Base-by-base conservation (phyloP, 306 rosid genomes). In the Fragaria vesca region DNA sequence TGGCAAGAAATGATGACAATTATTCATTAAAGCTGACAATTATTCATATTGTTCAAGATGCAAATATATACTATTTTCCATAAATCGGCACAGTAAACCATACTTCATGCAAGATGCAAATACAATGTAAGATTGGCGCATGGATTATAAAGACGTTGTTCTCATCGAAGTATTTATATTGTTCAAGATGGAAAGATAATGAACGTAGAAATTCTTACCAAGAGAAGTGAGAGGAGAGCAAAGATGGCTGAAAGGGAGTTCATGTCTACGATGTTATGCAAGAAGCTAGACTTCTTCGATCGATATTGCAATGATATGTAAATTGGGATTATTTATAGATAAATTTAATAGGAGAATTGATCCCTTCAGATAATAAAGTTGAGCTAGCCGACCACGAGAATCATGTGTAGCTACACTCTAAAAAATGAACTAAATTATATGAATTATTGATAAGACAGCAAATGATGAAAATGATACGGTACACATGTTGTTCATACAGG, bases 161-260 rank as follows among this genome's bases (percentile, higher is more conserved):
- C 30, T 30, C 30, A 1, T 30, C 30, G 30, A 30, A 30, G 30
- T 1, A 58, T 55, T 36, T 36, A 6, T 18, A 55, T 8, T 54
- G 2, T 54, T 8, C 7, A 8, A 58, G 34, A 58, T 0, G 16
- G 32, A 24, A 58, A 21, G 12, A 24, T 58, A 24, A 21, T 11
- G 1, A 24, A 57, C 12, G 21, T 21, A 9, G 5, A 57, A 57
- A 57, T 18, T 8, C 76, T 78, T 61, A 61, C 72, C 81, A 61
- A 21, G 26, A 71, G 54, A 34, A 78, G n/a, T 47, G 54, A 9
- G 51, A 78, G 42, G 5, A 71, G 65, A 78, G 65, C 26, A 13
- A 78, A 72, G 30, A 52, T 70, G 8, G 77, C 43, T 34, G 12
- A 20, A 21, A 5, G 65, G 21, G 72, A 46, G 20, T 75, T 75